A percentile compares a stretch with the other conserved stretches of the same genome.
These are phyloP conservation scores for Ceratobasidium sp. DNA, from an alignment of 1,284 basidiomycete species.

Conservation along the genomic window DNA sequence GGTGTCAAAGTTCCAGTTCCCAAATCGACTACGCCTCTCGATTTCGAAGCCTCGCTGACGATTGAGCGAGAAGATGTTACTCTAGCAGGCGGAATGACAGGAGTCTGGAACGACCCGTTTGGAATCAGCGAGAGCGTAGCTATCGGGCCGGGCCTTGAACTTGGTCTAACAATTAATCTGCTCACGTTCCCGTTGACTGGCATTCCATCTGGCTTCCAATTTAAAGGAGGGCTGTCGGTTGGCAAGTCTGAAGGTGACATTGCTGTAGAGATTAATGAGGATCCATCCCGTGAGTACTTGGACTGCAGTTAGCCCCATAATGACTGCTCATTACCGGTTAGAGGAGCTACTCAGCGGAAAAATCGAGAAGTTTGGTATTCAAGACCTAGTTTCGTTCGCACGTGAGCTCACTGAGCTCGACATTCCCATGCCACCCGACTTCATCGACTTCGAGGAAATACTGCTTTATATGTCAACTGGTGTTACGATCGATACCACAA, in stretches of 20 bases:
- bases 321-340: neutral
- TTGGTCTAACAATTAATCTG: neutral
- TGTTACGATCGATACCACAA: neutral
- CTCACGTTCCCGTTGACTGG: neutral
- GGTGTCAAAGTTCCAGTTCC: neutral
- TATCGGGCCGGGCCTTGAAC: slow-evolving; percentile 12
- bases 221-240: neutral
- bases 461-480: slow-evolving; percentile 8
- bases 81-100: neutral
- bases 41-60: too few relatives aligned
- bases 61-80: too few relatives aligned
- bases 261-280: neutral
- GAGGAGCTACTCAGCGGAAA: slow-evolving; percentile 10
- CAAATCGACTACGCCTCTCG: neutral
- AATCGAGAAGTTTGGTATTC: neutral
- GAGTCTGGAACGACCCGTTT: slow-evolving; percentile 10
- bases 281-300: slow-evolving; percentile 4
- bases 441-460: slow-evolving; percentile 6
- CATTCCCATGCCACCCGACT: neutral
- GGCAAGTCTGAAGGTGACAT: neutral
- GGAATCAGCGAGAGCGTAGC: slow-evolving; percentile 6
- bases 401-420: neutral
- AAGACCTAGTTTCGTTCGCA: slow-evolving; percentile 7
- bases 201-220: neutral
- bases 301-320: neutral